Evolutionary conservation across 495 filamentous ascomycete genomes (phyloP).

Genomic region (Talaromyces proteolyticus): DNA sequence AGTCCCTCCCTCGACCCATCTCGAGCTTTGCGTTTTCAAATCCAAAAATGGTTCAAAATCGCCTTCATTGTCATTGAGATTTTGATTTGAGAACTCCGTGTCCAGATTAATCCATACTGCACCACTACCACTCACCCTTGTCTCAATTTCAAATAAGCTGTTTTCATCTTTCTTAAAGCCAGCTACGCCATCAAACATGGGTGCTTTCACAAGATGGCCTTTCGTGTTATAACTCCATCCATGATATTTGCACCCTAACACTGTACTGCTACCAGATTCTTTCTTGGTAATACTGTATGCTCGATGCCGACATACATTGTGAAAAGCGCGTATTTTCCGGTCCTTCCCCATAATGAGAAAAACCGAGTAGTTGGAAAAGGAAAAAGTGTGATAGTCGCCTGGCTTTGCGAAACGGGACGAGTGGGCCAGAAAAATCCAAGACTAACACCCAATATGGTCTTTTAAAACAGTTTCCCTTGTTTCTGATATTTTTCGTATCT

Average conservation of each 20-base stretch:
- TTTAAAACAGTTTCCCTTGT: not conserved
- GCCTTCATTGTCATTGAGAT: slow-evolving; percentile 7
- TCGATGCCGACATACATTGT: slow-evolving; percentile 55
- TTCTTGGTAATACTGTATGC: slow-evolving; percentile 51
- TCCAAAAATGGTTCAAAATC: slow-evolving; percentile 8
- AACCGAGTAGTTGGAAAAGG: slow-evolving; percentile 43
- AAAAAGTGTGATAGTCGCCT: slow-evolving; percentile 44
- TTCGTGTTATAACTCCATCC: slow-evolving; percentile 55
- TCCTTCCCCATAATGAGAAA: slow-evolving; percentile 44
- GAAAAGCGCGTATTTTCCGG: slow-evolving; percentile 46
- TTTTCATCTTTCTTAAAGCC: slow-evolving; percentile 52
- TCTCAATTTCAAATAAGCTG: slow-evolving; percentile 40
- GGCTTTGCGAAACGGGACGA: slow-evolving; percentile 34
- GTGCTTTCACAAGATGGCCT: slow-evolving; percentile 53
- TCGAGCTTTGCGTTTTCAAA: slow-evolving; percentile 6
- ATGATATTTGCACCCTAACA: slow-evolving; percentile 55
- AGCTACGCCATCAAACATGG: slow-evolving; percentile 46
- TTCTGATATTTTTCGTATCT: not conserved
- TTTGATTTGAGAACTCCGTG: slow-evolving; percentile 10
- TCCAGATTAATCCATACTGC: slow-evolving; percentile 41
- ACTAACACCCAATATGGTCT: no score
- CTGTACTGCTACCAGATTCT: slow-evolving; percentile 39
- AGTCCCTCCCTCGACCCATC: slow-evolving; percentile 29
- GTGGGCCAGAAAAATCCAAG: slow-evolving; percentile 47
- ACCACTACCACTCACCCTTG: slow-evolving; percentile 19